These are phyloP conservation scores for Fomitopsis pinicola DNA, from an alignment of 1,284 basidiomycete species.

Conservation along the genomic window DNA sequence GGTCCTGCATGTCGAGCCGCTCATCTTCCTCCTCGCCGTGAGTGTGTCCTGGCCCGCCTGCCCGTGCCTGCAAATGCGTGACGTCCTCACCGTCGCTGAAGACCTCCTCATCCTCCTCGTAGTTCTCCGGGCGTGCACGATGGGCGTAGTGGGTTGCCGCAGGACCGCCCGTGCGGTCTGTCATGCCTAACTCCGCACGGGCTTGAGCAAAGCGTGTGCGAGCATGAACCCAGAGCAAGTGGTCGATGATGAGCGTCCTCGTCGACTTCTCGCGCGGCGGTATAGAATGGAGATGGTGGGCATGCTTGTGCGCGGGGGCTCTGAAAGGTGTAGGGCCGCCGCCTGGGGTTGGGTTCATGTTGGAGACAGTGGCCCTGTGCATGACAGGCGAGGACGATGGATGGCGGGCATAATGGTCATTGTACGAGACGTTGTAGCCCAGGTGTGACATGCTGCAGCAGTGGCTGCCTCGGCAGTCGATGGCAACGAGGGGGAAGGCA, in stretches of 20 bases:
- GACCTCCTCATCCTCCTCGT: conserved; percentile 64
- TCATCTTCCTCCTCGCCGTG: conserved; percentile 58
- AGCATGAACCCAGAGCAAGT: conserved; percentile 78
- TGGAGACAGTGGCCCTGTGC: conserved; percentile 16
- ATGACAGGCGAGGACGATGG: conserved; percentile 26
- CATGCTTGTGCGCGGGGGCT: conserved; percentile 65
- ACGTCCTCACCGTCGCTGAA: conserved; percentile 63
- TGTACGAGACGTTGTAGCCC: conserved; percentile 6
- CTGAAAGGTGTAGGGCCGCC: conserved; percentile 34
- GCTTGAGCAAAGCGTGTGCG: conserved; percentile 78
- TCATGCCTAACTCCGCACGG: conserved; percentile 76
- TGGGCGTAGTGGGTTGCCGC: conserved; percentile 51
- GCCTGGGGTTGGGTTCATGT: conserved; percentile 1
- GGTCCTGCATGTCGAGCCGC: conserved; percentile 50
- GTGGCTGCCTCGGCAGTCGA: not conserved
- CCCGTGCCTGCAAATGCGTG: conserved; percentile 45
- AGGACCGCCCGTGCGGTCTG: conserved; percentile 67
- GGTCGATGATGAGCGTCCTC: conserved; percentile 76
- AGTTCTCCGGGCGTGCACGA: conserved; percentile 66
- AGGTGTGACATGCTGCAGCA: conserved; percentile 3
- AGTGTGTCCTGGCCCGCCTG: conserved; percentile 45
- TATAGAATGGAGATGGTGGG: conserved; percentile 71
- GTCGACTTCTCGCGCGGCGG: conserved; percentile 77
- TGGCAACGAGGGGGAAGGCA: not conserved
- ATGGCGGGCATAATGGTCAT: conserved; percentile 22